phyloP scores from a whole-genome alignment of 163 green algal genomes.

The Scenedesmus sp. region DNA sequence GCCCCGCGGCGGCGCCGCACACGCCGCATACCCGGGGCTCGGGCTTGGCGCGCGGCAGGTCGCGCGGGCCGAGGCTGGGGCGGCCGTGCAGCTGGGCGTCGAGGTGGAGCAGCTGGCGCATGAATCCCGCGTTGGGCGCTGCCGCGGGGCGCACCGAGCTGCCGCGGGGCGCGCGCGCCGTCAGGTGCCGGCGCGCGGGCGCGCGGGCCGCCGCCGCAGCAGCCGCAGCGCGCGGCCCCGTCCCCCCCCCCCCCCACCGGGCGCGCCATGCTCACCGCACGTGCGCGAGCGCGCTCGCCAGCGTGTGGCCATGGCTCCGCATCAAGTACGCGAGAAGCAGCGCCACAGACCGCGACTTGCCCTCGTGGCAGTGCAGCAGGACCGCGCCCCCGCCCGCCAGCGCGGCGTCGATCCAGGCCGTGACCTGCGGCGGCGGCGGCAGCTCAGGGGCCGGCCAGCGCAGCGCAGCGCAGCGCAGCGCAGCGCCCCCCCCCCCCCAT shows the following conservation, averaged over 20 bases:
- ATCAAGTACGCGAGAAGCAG: conserved; percentile 77
- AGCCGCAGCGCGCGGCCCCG: background rate
- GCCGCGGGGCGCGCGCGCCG: background rate
- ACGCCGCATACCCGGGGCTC: conserved; percentile 70
- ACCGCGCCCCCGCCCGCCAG: conserved; percentile 48
- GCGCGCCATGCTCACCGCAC: conserved; percentile 45
- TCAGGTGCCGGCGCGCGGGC: background rate
- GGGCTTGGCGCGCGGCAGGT: conserved; percentile 75
- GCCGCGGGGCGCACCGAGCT: conserved; percentile 53
- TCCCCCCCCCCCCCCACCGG: background rate
- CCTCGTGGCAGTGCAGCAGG: conserved; percentile 81
- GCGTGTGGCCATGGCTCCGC: conserved; percentile 48
- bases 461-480: background rate
- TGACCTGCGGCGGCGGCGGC: background rate
- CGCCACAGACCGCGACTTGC: conserved; percentile 69
- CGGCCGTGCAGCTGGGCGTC: conserved; percentile 72
- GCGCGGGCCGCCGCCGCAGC: background rate
- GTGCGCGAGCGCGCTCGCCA: conserved; percentile 62
- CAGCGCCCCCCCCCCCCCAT: no score
- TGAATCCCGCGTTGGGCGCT: conserved; percentile 74
- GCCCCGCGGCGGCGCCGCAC: conserved; percentile 69
- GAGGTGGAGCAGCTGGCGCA: conserved; percentile 65
- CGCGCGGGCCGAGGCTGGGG: conserved; percentile 56
- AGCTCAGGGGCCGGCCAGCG: background rate
- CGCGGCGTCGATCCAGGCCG: conserved; percentile 35